phyloP scores from a whole-genome alignment of 1,139 yeast species.

The Candida smagusa region DNA sequence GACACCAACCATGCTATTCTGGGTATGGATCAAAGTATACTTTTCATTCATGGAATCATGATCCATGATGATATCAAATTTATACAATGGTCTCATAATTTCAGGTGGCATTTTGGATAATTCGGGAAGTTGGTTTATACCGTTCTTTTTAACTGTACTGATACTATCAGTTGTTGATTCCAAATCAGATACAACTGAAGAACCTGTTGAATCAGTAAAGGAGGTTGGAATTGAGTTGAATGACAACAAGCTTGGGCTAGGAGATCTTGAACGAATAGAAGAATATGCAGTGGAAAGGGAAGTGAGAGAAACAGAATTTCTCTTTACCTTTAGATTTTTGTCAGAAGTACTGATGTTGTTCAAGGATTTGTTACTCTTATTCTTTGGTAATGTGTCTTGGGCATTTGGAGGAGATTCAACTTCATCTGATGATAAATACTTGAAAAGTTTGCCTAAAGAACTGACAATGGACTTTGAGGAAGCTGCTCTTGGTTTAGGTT shows the following conservation, averaged over 20 bases:
- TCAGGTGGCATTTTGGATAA: constrained; percentile 45
- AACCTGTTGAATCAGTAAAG: constrained; percentile 33
- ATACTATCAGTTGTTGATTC: constrained; percentile 16
- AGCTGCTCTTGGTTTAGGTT: constrained; percentile 9
- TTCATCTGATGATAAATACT: constrained; percentile 34
- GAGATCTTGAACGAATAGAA: constrained; percentile 35
- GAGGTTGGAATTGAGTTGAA: constrained; percentile 40
- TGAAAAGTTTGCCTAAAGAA: constrained; percentile 39
- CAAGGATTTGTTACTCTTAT: constrained; percentile 6
- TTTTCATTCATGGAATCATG: constrained; percentile 41
- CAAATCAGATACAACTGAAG: constrained; percentile 28
- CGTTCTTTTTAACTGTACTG: constrained; percentile 5
- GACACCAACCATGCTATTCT: constrained; percentile 7
- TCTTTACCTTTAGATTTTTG: constrained; percentile 12
- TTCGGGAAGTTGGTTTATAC: constrained; percentile 41
- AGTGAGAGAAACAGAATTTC: constrained; percentile 37
- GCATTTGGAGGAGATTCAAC: constrained; percentile 1
- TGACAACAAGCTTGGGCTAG: constrained; percentile 46
- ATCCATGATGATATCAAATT: constrained; percentile 46
- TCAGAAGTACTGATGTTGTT: constrained; percentile 6
- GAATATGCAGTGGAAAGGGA: constrained; percentile 37
- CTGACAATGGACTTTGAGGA: constrained; percentile 27
- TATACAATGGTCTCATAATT: constrained; percentile 43
- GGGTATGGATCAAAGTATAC: constrained; percentile 18
- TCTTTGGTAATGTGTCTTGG: neutral